These are phyloP conservation scores for Aspergillus pseudonomiae DNA, from an alignment of 2,329 filamentous ascomycete genomes.

Conservation along the genomic window DNA sequence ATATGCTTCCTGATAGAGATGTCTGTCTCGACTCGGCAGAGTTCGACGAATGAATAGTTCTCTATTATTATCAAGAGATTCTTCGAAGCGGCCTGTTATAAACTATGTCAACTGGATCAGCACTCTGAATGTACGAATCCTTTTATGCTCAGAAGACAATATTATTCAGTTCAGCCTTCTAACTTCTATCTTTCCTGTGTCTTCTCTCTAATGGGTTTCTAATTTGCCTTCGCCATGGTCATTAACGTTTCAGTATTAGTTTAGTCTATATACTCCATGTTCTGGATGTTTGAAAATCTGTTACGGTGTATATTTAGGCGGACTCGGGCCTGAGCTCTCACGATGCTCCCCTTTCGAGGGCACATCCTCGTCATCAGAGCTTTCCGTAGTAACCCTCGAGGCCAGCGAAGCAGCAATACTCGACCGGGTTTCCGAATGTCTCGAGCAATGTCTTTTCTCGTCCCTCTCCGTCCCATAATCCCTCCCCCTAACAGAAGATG, in stretches of 20 bases:
- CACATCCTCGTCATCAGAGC: background rate
- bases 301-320: conserved; percentile 2
- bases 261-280: background rate
- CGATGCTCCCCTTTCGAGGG: background rate
- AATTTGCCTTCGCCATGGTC: no score
- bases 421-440: background rate
- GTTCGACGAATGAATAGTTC: no score
- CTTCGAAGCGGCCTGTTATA: no score
- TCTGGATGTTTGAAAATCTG: background rate
- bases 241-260: background rate
- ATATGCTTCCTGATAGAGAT: background rate
- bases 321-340: background rate
- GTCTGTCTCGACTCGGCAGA: no score
- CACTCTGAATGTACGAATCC: no score
- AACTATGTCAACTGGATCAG: no score
- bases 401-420: conserved; percentile 8
- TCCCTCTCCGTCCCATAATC: background rate
- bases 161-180: no score
- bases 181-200: no score
- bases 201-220: no score
- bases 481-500: background rate
- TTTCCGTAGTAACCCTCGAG: background rate
- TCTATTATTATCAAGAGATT: no score
- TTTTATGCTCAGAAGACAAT: no score
- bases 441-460: background rate